Evolutionary conservation across 805 yeast species (phyloP), one percentile per base, ranked within the genome.

Genomic region (Pichia scutulata): DNA sequence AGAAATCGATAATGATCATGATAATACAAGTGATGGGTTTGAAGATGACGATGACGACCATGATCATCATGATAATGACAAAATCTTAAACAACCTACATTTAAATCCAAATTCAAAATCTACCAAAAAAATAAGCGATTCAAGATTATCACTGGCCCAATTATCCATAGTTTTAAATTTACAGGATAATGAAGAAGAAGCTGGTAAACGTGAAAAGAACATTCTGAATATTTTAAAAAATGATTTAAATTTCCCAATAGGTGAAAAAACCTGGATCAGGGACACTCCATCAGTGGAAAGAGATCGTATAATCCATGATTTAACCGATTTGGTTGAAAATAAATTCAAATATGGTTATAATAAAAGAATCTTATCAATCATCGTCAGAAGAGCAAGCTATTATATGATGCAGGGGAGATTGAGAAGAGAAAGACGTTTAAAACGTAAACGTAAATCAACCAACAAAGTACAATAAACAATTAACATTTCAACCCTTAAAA

Each of bases 211-310:
- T 19, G 89, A 83, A 57, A 66, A 71, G 36, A 71, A 71, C 43
- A 72, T 84, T 18, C 59, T 84, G 33, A 69, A 72, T 43, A 72
- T 82, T 39, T 75, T 83, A 53, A 75, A 73, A 41, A 70, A 74
- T 41, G 80, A 76, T 19, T 73, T 87, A 48, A 82, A 84, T 5
- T 88, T 86, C 65, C 81, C 83, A 26, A 64, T 89, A 26, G 96
- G 96, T 6, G 76, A 80, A 54, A 78, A 79, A 59, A 86, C 95
- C 0, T 89, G 96, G 96, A 82, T 86, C 41, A 73, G 95, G 55
- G 96, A 85, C 60, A 85, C 93, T 0, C 72, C 77, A 1, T 75
- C 72, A 47, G 67, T 65, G 5, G 76, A 77, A 54, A 72, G 96
- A 41, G 63, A 63, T 12, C 57, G 64, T 6, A 66, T 82, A 42